A percentile compares a stretch with the other conserved stretches of the same genome.
Conservation (phyloP, 139 green algal species). For the Yamagishiella unicocca region DNA sequence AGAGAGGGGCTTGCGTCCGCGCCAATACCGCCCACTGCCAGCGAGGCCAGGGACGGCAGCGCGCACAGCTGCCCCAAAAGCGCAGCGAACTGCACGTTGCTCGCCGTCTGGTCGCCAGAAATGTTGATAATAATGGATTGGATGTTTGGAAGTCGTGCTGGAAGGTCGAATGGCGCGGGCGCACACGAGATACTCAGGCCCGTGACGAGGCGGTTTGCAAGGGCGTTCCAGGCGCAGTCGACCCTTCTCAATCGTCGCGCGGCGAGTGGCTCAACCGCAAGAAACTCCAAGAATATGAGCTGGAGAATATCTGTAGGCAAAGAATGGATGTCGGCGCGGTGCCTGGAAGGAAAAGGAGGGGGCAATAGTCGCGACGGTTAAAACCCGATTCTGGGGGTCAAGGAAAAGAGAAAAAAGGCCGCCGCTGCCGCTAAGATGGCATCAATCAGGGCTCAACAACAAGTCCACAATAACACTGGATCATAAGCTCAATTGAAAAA, state of each 20-base stretch:
- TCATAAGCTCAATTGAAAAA: too few species aligned
- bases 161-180: neutral
- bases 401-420: neutral
- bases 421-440: neutral
- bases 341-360: neutral
- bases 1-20: neutral
- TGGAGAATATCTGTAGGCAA: constrained; percentile 14
- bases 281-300: neutral
- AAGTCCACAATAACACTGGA: too few species aligned
- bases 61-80: neutral
- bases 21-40: neutral
- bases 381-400: neutral
- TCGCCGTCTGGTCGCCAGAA: neutral
- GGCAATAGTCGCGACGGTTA: neutral
- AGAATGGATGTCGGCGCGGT: neutral
- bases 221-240: neutral
- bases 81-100: neutral
- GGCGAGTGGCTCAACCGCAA: neutral
- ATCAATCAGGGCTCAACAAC: neutral
- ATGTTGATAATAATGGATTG: neutral
- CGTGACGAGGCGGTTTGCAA: constrained; percentile 6
- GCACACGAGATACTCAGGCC: neutral
- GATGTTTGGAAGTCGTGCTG: neutral
- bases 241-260: neutral
- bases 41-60: neutral